Conservation (phyloP, 345 rosid genomes). For the Anastatica hierochuntica region DNA sequence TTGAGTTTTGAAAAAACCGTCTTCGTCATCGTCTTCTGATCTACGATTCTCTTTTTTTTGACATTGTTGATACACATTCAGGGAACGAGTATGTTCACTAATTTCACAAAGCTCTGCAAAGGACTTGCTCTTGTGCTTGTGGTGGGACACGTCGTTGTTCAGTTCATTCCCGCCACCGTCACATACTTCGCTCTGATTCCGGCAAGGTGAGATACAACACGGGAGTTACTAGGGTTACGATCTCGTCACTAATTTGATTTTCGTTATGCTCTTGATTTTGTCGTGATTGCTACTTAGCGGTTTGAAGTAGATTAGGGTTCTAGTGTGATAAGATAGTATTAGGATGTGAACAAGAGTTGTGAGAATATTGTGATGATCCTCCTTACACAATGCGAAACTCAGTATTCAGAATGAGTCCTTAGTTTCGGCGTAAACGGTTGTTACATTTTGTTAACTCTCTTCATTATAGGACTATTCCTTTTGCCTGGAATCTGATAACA, state of each 20-base stretch:
- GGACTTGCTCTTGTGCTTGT: slow-evolving; percentile 74
- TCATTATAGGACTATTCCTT: slow-evolving; percentile 83
- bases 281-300: neutral
- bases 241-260: neutral
- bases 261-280: neutral
- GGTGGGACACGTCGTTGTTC: slow-evolving; percentile 70
- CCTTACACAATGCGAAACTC: too few relatives aligned
- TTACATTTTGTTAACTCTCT: neutral
- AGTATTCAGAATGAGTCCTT: too few relatives aligned
- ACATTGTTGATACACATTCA: slow-evolving; percentile 21
- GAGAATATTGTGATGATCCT: too few relatives aligned
- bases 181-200: slow-evolving; percentile 83
- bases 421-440: neutral
- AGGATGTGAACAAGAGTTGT: neutral
- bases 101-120: slow-evolving; percentile 87
- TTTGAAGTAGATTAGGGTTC: neutral
- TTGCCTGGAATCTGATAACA: slow-evolving; percentile 91
- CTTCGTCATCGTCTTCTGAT: neutral
- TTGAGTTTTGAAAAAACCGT: neutral
- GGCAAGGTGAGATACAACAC: too few relatives aligned
- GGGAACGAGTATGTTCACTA: slow-evolving; percentile 56
- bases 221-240: neutral
- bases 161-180: slow-evolving; percentile 59
- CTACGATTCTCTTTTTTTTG: neutral
- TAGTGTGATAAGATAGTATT: neutral